Evolutionary conservation across 768 basidiomycete species (phyloP), one percentile per base, ranked within the genome.

Genomic region (Mycena kentingensis): DNA sequence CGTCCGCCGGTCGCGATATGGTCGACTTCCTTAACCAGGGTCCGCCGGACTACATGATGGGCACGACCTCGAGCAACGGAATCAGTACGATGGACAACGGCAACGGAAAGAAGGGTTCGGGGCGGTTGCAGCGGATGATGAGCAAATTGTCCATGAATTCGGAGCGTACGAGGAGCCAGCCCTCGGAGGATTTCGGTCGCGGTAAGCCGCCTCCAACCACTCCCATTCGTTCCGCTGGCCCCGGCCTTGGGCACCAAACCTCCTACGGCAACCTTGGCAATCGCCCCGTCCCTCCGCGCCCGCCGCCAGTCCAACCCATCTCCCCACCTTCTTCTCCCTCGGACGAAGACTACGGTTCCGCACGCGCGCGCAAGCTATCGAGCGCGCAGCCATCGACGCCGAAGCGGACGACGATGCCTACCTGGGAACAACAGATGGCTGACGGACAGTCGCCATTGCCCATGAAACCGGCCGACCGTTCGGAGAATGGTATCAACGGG

Each of bases 91-190:
- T 73, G 25, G 65, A 67, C 31, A 32, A 32, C 31, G 31, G 31
- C 31, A 68, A 50, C 41, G 62, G 58, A 42, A 73, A 64, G 54
- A 83, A 83, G 67, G 70, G 71, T 43, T 77, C 76, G 49, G 82
- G 82, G 42, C 79, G 89, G 22, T 71, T 93, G 54, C 86, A 87
- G 67, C 81, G 84, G 57, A 91, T 94, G 84, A 88, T 94, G 61
- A 91, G 90, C 18, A 86, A 83, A 60, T 73, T 93, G 24, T 85
- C 81, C 31, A 72, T 82, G 56, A 77, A 65, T 46, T 67, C 63
- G 25, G 78, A 78, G 25, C 76, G 73, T 58, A 54, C 60, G 37
- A 65, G 61, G 65, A 52, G 50, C 32, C 58, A 58, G 24, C 31
- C 55, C 24, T 47, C 57, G 34, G 60, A 61, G 27, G 57, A 60